A percentile compares a stretch with the other conserved stretches of the same genome.
Evolutionary conservation across 768 basidiomycete genomes (phyloP).

Genomic region (Pleurotus tuoliensis): DNA sequence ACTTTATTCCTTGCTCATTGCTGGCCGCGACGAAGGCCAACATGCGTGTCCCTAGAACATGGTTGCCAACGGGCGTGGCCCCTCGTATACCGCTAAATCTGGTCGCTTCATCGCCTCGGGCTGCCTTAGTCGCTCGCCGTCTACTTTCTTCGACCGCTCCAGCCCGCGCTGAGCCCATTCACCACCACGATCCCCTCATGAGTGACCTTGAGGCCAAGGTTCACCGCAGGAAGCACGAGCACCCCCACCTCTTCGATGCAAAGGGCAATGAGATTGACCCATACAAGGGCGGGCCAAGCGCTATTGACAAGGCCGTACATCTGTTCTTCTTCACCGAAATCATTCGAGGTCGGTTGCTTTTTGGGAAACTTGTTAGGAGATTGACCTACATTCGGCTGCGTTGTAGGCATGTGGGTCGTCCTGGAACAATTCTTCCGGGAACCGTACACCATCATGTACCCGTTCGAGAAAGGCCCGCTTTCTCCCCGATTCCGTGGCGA

Average conservation of each 20-base stretch:
- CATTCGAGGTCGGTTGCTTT: conserved; percentile 68
- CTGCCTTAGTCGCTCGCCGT: conserved; percentile 43
- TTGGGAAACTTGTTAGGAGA: neutral
- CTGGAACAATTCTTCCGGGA: conserved; percentile 88
- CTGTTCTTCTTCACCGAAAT: conserved; percentile 99
- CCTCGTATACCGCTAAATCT: conserved; percentile 36
- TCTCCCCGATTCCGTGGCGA: conserved; percentile 98
- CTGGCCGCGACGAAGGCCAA: conserved; percentile 34
- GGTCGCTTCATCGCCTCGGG: conserved; percentile 25
- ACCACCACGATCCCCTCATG: conserved; percentile 26
- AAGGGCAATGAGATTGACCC: conserved; percentile 57
- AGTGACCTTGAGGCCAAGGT: conserved; percentile 33
- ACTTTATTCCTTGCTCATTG: conserved; percentile 25
- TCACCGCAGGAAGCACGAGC: conserved; percentile 5
- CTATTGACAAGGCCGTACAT: conserved; percentile 93
- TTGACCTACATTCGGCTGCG: neutral
- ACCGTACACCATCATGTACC: conserved; percentile 98
- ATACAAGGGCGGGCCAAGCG: conserved; percentile 79
- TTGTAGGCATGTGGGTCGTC: conserved; percentile 95
- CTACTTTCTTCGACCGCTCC: conserved; percentile 44
- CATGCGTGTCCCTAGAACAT: conserved; percentile 35
- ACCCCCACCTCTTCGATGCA: conserved; percentile 26
- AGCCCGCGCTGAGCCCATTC: conserved; percentile 33
- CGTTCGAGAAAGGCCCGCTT: conserved; percentile 96
- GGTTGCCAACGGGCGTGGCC: conserved; percentile 49